Conservation (phyloP, 2,329 filamentous ascomycete genomes). For the Westerdykella aurantiaca region DNA sequence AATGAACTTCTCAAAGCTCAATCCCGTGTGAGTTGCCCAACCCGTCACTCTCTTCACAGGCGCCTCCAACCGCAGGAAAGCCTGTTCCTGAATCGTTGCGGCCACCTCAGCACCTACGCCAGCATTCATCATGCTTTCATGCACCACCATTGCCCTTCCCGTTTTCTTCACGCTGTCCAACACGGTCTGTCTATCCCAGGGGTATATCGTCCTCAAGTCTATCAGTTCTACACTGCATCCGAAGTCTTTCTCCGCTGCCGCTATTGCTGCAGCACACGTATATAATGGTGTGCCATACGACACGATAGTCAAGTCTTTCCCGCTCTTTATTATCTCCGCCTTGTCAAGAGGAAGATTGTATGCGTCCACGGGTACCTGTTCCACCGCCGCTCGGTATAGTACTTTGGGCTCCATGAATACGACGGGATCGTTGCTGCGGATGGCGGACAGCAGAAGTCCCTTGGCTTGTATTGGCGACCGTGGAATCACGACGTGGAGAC, state of each 20-base stretch:
- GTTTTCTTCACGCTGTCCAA: slow-evolving; percentile 82
- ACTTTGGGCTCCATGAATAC: slow-evolving; percentile 95
- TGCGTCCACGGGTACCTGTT: slow-evolving; percentile 75
- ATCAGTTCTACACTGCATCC: slow-evolving; percentile 78
- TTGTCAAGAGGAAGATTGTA: slow-evolving; percentile 83
- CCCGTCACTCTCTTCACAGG: slow-evolving; percentile 80
- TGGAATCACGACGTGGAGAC: slow-evolving; percentile 78
- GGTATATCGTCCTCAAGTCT: slow-evolving; percentile 81
- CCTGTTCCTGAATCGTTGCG: slow-evolving; percentile 79
- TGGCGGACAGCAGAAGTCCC: slow-evolving; percentile 72
- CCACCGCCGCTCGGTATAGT: slow-evolving; percentile 82
- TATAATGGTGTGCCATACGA: slow-evolving; percentile 90
- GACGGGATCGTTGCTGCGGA: slow-evolving; percentile 73
- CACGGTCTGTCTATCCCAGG: slow-evolving; percentile 80
- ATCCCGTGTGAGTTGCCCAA: slow-evolving; percentile 79
- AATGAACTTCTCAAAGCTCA: slow-evolving; percentile 66
- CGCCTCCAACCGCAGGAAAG: slow-evolving; percentile 77
- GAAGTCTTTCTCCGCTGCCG: slow-evolving; percentile 67
- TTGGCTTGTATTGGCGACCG: slow-evolving; percentile 84
- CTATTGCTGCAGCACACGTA: slow-evolving; percentile 70
- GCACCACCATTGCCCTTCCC: slow-evolving; percentile 78
- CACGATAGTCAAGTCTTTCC: slow-evolving; percentile 74
- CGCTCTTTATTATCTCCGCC: slow-evolving; percentile 75
- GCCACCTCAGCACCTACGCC: slow-evolving; percentile 87
- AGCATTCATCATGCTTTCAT: slow-evolving; percentile 87